Evolutionary conservation across 176 grass and related monocot genomes (phyloP).

Genomic region (Urochloa ruziziensis): DNA sequence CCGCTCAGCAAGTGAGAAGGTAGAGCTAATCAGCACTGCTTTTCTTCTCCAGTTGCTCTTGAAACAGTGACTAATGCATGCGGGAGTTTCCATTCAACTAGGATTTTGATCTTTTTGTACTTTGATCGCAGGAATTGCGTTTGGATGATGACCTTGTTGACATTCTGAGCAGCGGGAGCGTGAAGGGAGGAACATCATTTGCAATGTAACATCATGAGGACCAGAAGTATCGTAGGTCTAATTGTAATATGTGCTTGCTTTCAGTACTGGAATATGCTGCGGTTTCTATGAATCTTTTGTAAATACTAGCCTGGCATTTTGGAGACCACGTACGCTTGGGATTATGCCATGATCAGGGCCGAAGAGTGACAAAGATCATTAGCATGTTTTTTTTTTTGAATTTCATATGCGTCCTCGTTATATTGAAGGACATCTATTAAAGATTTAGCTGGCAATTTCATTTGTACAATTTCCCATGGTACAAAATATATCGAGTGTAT

Average conservation of each 20-base stretch:
- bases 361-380: background rate
- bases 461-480: background rate
- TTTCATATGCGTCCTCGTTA: background rate
- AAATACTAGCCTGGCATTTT: conserved; percentile 28
- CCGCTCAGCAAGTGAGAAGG: conserved; percentile 33
- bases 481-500: background rate
- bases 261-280: background rate
- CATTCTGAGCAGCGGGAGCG: conserved; percentile 8
- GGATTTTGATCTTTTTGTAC: background rate
- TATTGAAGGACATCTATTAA: background rate
- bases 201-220: conserved; percentile 9
- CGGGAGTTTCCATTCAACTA: background rate
- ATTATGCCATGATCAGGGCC: background rate
- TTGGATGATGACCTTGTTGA: conserved; percentile 22
- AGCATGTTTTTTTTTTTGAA: background rate
- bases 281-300: conserved; percentile 28
- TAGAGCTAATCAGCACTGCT: background rate
- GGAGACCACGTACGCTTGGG: background rate
- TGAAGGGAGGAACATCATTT: conserved; percentile 30
- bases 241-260: background rate
- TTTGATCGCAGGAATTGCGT: conserved; percentile 26
- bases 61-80: background rate
- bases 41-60: background rate
- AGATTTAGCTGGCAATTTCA: background rate
- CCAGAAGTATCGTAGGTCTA: conserved; percentile 16